Conservation (phyloP, 73 alveolate genomes). For the Uronychia binucleata region DNA sequence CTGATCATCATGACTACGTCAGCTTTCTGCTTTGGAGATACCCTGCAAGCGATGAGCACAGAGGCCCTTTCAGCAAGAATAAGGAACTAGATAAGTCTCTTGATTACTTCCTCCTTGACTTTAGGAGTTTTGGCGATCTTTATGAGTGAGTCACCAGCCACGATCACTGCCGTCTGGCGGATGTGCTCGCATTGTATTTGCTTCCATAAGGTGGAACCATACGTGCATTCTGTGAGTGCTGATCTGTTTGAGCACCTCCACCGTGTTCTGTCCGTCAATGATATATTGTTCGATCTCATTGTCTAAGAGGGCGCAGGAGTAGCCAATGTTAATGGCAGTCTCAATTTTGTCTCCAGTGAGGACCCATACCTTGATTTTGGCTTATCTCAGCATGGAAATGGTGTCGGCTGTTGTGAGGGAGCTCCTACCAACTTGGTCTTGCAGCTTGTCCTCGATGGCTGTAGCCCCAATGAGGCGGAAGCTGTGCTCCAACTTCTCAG, state of each 20-base stretch:
- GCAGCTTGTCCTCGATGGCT: constrained; percentile 91
- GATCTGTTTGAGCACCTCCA: constrained; percentile 30
- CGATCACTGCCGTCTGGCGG: constrained; percentile 74
- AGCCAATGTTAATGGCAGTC: constrained; percentile 93
- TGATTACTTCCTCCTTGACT: constrained; percentile 41
- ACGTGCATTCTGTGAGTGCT: constrained; percentile 32
- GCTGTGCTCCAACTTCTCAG: constrained; percentile 81
- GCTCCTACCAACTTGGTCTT: constrained; percentile 90
- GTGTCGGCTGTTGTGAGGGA: constrained; percentile 72
- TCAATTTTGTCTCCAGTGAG: constrained; percentile 97
- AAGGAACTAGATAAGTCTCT: constrained; percentile 68
- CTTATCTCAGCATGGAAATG: constrained; percentile 80
- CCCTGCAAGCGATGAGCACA: constrained; percentile 87
- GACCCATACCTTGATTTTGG: constrained; percentile 97
- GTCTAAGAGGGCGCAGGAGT: constrained; percentile 79
- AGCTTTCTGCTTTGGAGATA: constrained; percentile 91
- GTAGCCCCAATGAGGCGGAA: constrained; percentile 90
- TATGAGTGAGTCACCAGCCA: constrained; percentile 86
- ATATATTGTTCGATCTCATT: constrained; percentile 59
- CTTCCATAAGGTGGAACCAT: neutral
- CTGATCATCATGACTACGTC: constrained; percentile 72
- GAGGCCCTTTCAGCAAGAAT: constrained; percentile 51
- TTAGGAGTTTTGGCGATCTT: constrained; percentile 55
- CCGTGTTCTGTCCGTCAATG: constrained; percentile 53
- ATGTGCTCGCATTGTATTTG: constrained; percentile 27